These are phyloP conservation scores for Singerocomus rubriflavus DNA, from an alignment of 1,284 basidiomycete species.

Conservation along the genomic window DNA sequence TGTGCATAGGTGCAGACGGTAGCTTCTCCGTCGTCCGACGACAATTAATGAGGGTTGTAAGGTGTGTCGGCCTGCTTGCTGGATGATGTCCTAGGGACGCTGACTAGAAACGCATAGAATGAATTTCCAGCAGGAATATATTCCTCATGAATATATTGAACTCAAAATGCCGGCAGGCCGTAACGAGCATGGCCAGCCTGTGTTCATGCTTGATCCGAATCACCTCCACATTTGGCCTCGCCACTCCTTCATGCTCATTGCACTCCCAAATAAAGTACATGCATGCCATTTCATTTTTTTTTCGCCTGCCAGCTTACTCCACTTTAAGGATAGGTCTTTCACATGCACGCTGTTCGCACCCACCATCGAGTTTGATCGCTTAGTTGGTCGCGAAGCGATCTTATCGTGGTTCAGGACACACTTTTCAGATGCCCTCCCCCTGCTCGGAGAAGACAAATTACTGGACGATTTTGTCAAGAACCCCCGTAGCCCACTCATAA, in stretches of 20 bases:
- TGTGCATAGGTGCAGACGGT: constrained; percentile 88
- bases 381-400: constrained; percentile 59
- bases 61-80: constrained; percentile 48
- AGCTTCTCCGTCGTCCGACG: constrained; percentile 82
- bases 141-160: constrained; percentile 95
- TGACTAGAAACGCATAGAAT: constrained; percentile 55
- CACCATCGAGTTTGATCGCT: constrained; percentile 69
- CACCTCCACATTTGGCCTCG: constrained; percentile 99
- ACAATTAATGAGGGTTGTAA: constrained; percentile 87
- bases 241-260: constrained; percentile 98
- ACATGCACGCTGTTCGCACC: constrained; percentile 95
- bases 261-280: constrained; percentile 89
- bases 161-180: constrained; percentile 87
- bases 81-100: constrained; percentile 5
- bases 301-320: constrained; percentile 24
- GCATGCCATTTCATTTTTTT: constrained; percentile 25
- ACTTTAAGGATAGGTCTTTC: constrained; percentile 73
- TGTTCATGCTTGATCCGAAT: constrained; percentile 86
- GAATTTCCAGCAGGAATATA: constrained; percentile 93
- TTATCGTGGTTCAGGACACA: constrained; percentile 77
- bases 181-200: constrained; percentile 55
- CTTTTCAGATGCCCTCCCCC: constrained; percentile 84
- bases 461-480: constrained; percentile 78
- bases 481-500: constrained; percentile 87
- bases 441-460: constrained; percentile 80